Evolutionary conservation across 148 eudicot species (phyloP).

Genomic region (Vaccinium myrtillus): DNA sequence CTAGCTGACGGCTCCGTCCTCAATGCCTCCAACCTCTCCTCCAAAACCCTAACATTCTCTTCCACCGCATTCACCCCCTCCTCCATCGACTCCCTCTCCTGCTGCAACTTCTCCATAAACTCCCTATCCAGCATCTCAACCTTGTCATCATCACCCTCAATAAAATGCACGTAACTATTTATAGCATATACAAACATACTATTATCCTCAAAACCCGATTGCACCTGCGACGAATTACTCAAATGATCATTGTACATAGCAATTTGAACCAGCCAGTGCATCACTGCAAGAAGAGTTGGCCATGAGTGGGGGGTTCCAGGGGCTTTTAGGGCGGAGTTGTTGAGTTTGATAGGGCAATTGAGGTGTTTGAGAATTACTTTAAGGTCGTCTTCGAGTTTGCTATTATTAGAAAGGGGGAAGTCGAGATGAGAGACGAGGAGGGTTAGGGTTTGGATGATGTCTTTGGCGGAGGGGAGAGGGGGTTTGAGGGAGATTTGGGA

Average conservation of each 20-base stretch:
- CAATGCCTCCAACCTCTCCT: conserved; percentile 44
- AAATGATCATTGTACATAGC: conserved; percentile 48
- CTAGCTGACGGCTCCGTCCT: conserved; percentile 53
- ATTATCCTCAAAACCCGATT: conserved; percentile 31
- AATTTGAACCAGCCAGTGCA: conserved; percentile 79
- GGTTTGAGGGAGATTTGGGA: conserved; percentile 45
- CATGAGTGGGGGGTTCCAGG: conserved; percentile 89
- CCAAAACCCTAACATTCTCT: conserved; percentile 42
- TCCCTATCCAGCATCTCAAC: conserved; percentile 53
- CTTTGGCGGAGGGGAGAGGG: conserved; percentile 65
- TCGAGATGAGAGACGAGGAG: conserved; percentile 50
- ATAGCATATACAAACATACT: conserved; percentile 39
- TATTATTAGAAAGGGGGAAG: conserved; percentile 11
- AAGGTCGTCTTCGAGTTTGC: conserved; percentile 65
- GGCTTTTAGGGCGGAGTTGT: conserved; percentile 69
- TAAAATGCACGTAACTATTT: conserved; percentile 54
- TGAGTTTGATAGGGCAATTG: conserved; percentile 70
- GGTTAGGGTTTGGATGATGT: conserved; percentile 54
- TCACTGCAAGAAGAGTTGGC: conserved; percentile 57
- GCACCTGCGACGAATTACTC: conserved; percentile 12
- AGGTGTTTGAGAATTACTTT: conserved; percentile 37
- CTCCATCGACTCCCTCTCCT: conserved; percentile 35
- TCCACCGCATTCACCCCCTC: conserved; percentile 34
- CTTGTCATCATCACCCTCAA: conserved; percentile 67
- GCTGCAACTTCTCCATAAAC: conserved; percentile 40